A percentile compares a stretch with the other conserved stretches of the same genome.
Evolutionary conservation across 192 early-diverging fungal species (phyloP).

Genomic region (Rhizoclosmatium globosum): DNA sequence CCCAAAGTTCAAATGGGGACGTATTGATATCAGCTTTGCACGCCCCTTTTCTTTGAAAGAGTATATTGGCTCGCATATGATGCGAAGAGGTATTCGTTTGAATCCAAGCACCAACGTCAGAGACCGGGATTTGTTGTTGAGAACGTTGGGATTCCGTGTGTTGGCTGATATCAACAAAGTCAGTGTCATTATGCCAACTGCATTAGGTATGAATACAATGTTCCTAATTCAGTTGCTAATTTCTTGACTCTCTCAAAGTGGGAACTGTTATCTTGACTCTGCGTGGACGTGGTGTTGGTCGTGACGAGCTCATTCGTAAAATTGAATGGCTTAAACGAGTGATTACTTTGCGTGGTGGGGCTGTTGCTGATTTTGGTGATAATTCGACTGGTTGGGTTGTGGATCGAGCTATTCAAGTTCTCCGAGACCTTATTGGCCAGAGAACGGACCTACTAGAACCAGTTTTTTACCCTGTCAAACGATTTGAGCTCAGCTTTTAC

Average conservation of each 20-base stretch:
- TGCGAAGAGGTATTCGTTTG: constrained; percentile 60
- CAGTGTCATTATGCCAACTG: constrained; percentile 85
- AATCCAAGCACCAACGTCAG: constrained; percentile 41
- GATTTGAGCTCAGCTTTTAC: constrained; percentile 85
- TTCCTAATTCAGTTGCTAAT: constrained; percentile 18
- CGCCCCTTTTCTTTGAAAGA: constrained; percentile 75
- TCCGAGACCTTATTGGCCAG: constrained; percentile 79
- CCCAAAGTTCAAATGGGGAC: constrained; percentile 79
- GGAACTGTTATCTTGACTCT: constrained; percentile 83
- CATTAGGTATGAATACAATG: constrained; percentile 54
- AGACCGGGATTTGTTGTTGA: constrained; percentile 66
- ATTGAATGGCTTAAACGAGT: constrained; percentile 75
- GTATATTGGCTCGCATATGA: constrained; percentile 70
- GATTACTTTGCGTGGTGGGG: constrained; percentile 74
- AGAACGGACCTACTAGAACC: constrained; percentile 82
- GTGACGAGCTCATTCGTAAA: constrained; percentile 71
- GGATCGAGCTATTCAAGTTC: constrained; percentile 74
- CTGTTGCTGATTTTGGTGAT: constrained; percentile 79
- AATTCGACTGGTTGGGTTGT: constrained; percentile 77
- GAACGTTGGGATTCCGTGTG: constrained; percentile 74
- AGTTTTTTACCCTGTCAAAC: constrained; percentile 81
- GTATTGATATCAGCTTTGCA: constrained; percentile 83
- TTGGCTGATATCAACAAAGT: constrained; percentile 70
- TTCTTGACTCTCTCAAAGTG: constrained; percentile 46
- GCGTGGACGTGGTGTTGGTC: constrained; percentile 75